Evolutionary conservation across 352 stramenopile species (phyloP).

Genomic region (Globisporangium middletonii): DNA sequence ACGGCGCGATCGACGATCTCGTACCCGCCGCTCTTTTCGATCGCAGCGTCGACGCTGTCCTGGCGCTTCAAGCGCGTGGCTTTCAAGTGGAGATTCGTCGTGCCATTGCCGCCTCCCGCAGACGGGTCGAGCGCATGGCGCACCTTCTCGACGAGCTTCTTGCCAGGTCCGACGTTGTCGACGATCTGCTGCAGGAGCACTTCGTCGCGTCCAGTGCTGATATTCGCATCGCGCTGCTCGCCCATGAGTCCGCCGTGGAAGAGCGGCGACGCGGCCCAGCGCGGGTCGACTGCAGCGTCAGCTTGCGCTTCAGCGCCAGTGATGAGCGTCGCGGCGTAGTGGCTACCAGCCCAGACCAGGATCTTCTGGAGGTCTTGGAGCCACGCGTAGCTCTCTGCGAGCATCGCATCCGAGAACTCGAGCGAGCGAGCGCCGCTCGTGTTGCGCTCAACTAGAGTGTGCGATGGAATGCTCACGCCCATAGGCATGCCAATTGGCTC

Average conservation of each 20-base stretch:
- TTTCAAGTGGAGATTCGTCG: constrained; percentile 53
- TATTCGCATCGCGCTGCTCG: background rate
- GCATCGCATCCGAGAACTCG: constrained; percentile 12
- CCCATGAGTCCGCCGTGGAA: constrained; percentile 34
- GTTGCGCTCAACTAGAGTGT: background rate
- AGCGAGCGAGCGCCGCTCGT: background rate
- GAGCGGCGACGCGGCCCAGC: constrained; percentile 47
- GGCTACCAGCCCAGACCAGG: constrained; percentile 51
- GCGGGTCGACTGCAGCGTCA: constrained; percentile 18
- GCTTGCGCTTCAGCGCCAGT: constrained; percentile 21
- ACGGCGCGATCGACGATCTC: constrained; percentile 79
- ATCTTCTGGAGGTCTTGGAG: constrained; percentile 61
- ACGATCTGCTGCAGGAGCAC: constrained; percentile 67
- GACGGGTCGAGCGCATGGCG: constrained; percentile 59
- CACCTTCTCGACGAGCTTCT: constrained; percentile 80
- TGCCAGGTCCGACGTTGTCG: constrained; percentile 59
- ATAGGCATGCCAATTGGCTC: background rate
- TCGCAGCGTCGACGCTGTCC: constrained; percentile 75
- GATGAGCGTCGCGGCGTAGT: constrained; percentile 59
- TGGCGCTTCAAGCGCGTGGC: constrained; percentile 63
- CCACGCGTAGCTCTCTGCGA: constrained; percentile 35
- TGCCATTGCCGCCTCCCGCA: constrained; percentile 17
- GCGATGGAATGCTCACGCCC: background rate
- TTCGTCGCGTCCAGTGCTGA: constrained; percentile 30
- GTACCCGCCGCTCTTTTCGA: constrained; percentile 83